phyloP scores from a whole-genome alignment of 306 rosid genomes.

The Prunus mume region DNA sequence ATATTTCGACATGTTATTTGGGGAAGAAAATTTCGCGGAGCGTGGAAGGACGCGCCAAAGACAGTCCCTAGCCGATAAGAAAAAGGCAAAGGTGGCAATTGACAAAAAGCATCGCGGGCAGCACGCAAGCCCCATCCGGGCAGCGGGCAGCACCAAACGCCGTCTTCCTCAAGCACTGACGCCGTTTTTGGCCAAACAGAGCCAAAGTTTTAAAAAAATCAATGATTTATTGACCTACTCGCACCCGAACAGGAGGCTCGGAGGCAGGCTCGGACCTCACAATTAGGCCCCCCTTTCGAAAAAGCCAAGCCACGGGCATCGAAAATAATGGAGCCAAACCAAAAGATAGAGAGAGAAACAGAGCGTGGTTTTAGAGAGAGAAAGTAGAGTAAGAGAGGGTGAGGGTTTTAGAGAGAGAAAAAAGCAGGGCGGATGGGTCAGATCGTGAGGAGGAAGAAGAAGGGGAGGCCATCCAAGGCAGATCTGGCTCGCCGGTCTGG shows the following conservation, averaged over 20 bases:
- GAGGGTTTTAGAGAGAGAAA: slow-evolving; percentile 14
- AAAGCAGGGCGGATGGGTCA: slow-evolving; percentile 62
- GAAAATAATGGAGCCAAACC: slow-evolving; percentile 66
- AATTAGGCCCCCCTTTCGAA: slow-evolving; percentile 36
- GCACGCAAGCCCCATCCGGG: slow-evolving; percentile 52
- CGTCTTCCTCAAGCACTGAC: slow-evolving; percentile 25
- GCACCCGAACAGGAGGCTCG: slow-evolving; percentile 38
- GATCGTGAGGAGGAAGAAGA: slow-evolving; percentile 99
- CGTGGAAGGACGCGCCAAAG: slow-evolving; percentile 21
- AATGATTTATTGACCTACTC: slow-evolving; percentile 10
- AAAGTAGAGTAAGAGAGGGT: slow-evolving; percentile 23
- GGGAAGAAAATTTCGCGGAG: neutral
- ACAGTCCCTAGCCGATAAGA: neutral
- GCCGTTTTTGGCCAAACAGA: slow-evolving; percentile 16
- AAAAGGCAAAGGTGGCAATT: neutral
- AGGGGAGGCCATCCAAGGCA: slow-evolving; percentile 93
- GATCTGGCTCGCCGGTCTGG: slow-evolving; percentile 84
- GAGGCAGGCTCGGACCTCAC: slow-evolving; percentile 40
- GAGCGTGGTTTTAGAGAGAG: slow-evolving; percentile 39
- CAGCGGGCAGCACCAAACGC: slow-evolving; percentile 55
- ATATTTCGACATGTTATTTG: no score
- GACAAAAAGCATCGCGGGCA: slow-evolving; percentile 39
- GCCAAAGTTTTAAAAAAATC: neutral
- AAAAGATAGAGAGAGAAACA: slow-evolving; percentile 31
- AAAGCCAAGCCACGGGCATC: slow-evolving; percentile 47